phyloP scores from a whole-genome alignment of 768 basidiomycete genomes.

The Termitomyces sp. region DNA sequence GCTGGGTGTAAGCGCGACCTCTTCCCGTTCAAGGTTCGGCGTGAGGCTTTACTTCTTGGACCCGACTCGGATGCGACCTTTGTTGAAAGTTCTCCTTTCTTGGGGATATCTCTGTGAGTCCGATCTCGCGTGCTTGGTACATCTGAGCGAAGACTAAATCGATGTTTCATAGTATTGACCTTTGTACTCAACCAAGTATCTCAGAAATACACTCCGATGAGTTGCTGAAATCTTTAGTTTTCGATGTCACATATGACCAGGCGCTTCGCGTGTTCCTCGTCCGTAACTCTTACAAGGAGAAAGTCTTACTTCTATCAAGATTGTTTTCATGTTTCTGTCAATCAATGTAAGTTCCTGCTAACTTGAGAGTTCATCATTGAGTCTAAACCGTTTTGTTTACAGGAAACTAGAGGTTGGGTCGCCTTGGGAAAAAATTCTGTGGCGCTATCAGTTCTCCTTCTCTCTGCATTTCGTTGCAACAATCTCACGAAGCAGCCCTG shows the following conservation, averaged over 20 bases:
- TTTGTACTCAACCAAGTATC: conserved; percentile 16
- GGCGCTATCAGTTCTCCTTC: conserved; percentile 15
- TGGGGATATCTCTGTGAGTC: conserved; percentile 11
- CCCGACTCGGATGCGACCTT: conserved; percentile 11
- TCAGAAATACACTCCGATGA: conserved; percentile 10
- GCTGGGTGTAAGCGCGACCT: not conserved
- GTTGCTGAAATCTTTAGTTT: conserved; percentile 10
- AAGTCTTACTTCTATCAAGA: conserved; percentile 9
- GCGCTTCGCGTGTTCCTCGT: conserved; percentile 16
- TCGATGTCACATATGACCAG: conserved; percentile 17
- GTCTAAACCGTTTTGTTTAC: not conserved
- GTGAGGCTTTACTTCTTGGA: conserved; percentile 11
- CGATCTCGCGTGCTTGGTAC: not conserved
- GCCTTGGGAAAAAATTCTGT: not conserved
- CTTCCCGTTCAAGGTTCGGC: conserved; percentile 6
- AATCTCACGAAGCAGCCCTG: conserved; percentile 4
- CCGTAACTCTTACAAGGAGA: conserved; percentile 7
- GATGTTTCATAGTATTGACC: not conserved
- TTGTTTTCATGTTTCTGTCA: conserved; percentile 7
- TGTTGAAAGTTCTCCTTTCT: conserved; percentile 12
- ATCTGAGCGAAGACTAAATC: not conserved
- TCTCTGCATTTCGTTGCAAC: conserved; percentile 13
- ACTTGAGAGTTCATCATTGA: not conserved
- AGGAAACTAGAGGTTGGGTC: not conserved
- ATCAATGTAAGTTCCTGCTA: conserved; percentile 9